These are phyloP conservation scores for Obba rivulosa DNA, from an alignment of 768 basidiomycete species.

Conservation along the genomic window DNA sequence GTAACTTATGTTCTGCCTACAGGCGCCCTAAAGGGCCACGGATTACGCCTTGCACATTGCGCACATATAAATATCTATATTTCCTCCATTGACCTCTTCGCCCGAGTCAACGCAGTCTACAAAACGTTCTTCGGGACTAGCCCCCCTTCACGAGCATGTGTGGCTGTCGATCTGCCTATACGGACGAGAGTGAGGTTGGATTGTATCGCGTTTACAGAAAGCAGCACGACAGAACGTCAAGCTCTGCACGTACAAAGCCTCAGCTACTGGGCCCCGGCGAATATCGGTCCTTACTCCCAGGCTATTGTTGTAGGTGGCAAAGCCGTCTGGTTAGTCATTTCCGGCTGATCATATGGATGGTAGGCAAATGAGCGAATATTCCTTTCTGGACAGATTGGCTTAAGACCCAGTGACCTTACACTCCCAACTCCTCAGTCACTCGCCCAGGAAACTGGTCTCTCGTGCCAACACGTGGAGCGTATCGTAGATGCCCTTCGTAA, in stretches of 20 bases:
- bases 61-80: constrained; percentile 80
- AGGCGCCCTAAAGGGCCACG: background rate
- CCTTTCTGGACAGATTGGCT: constrained; percentile 92
- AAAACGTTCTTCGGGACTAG: constrained; percentile 80
- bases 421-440: constrained; percentile 60
- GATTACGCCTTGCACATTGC: constrained; percentile 46
- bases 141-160: constrained; percentile 93
- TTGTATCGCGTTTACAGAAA: constrained; percentile 62
- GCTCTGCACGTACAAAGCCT: constrained; percentile 92
- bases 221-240: constrained; percentile 42
- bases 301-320: constrained; percentile 62
- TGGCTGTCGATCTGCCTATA: constrained; percentile 66
- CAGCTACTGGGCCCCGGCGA: constrained; percentile 99
- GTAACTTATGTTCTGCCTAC: background rate
- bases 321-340: background rate
- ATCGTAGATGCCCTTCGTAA: constrained; percentile 56
- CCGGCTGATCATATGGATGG: background rate
- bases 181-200: constrained; percentile 64
- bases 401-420: constrained; percentile 68
- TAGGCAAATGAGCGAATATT: constrained; percentile 77
- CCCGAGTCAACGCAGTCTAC: constrained; percentile 73
- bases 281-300: constrained; percentile 98
- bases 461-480: constrained; percentile 74
- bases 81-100: constrained; percentile 77
- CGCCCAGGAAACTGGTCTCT: constrained; percentile 63